phyloP scores from a whole-genome alignment of 345 rosid species.

The Alliaria petiolata region DNA sequence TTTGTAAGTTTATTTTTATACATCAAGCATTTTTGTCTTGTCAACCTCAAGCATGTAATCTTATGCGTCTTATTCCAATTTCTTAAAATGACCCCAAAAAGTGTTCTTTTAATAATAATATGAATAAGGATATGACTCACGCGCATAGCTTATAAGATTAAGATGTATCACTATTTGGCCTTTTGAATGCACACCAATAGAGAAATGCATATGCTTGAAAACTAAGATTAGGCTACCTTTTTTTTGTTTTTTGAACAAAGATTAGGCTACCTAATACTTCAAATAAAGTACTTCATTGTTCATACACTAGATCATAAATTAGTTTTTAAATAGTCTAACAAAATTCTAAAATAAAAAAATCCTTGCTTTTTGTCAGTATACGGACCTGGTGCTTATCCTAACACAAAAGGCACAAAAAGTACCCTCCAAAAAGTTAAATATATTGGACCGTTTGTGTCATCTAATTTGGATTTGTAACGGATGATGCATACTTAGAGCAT shows the following conservation, averaged over 20 bases:
- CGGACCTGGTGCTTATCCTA: constrained; percentile 28
- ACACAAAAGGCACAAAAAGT: constrained; percentile 24
- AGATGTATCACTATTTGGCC: constrained; percentile 18
- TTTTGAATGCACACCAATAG: constrained; percentile 13
- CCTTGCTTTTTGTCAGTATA: constrained; percentile 4
- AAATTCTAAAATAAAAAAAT: not conserved
- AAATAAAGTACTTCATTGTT: constrained; percentile 16
- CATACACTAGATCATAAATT: not conserved
- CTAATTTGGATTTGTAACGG: constrained; percentile 22
- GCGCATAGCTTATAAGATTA: not conserved
- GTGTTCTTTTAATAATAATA: not conserved
- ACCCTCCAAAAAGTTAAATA: not conserved
- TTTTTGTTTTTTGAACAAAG: no score
- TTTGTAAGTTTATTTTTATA: not conserved
- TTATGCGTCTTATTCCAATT: not conserved
- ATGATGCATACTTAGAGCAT: constrained; percentile 15
- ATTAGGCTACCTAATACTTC: constrained; percentile 35
- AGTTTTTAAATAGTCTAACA: not conserved
- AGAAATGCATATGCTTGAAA: constrained; percentile 3
- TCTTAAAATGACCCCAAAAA: constrained; percentile 8
- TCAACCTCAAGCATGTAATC: constrained; percentile 6
- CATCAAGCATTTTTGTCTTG: not conserved
- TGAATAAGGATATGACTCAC: not conserved
- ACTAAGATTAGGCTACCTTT: constrained; percentile 34
- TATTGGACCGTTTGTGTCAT: constrained; percentile 26